Base-by-base conservation (phyloP, 805 yeast species). In the Ogataea trehalophila region DNA sequence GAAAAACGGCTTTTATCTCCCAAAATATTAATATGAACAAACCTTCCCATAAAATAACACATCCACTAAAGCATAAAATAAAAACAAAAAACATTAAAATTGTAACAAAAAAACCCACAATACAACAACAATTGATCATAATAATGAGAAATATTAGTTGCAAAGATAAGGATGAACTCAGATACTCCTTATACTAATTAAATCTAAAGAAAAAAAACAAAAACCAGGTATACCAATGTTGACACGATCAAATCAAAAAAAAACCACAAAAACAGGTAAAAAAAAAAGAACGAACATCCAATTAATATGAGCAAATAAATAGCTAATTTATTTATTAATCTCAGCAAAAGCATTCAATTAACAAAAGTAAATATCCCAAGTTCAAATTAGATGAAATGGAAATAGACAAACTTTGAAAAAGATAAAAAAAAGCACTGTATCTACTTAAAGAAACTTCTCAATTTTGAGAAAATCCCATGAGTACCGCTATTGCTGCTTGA, bases 361-460 rank as follows among this genome's bases (percentile, higher is more conserved):
- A 15, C 17, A 33, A 33, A 15, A n/a, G 18, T 5, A 11, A 17
- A 5, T 26, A 7, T 13, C 31, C 11, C 9, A 39, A 38, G 16
- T 13, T n/a, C 9, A 39, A 35, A 33, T 41, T 37, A 37, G 33
- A 33, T 34, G 39, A 33, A 44, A 43, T 36, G 41, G 37, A 39
- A 44, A 37, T 18, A 26, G 37, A 33, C 31, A 37, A 45, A n/a
- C 17, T 4, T 16, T 2, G 4, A 20, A 37, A 40, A 39, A 37
- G 29, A 20, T 6, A 35, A 37, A 40, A 22, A 22, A 23, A 31
- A 16, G 38, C 16, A 36, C 31, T 18, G 29, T 33, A 22, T 6
- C 20, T 38, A 48, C 31, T 48, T 58, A 49, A 60, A 58, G n/a
- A 60, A 46, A 22, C 58, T 57, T 47, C 59, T 56, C 23, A 63